Percentiles rank a stretch among this genome's conserved stretches.
phyloP scores from a whole-genome alignment of 768 basidiomycete genomes.

The Asterophora lycoperdoides region DNA sequence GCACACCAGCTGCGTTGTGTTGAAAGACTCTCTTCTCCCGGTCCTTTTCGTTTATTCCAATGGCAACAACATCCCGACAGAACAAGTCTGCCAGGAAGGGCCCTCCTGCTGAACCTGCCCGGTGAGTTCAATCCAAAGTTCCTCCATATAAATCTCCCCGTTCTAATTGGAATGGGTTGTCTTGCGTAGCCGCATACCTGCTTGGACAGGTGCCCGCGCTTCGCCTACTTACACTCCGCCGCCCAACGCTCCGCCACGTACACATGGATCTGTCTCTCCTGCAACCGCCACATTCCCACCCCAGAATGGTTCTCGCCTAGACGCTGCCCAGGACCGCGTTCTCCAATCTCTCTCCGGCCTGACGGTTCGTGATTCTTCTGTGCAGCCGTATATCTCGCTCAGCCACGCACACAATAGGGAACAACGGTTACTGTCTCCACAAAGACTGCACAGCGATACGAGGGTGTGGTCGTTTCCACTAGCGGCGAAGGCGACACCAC shows the following conservation, averaged over 20 bases:
- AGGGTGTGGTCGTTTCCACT: constrained; percentile 66
- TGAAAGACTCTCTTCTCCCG: constrained; percentile 28
- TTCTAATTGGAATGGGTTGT: constrained; percentile 22
- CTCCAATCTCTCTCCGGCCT: constrained; percentile 65
- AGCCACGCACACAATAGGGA: constrained; percentile 36
- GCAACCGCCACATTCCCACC: constrained; percentile 41
- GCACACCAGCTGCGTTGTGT: constrained; percentile 29
- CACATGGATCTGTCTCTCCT: constrained; percentile 30
- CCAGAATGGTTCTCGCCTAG: constrained; percentile 46
- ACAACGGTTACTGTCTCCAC: constrained; percentile 75
- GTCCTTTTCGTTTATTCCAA: constrained; percentile 28
- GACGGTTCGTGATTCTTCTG: constrained; percentile 47
- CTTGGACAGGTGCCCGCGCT: constrained; percentile 66
- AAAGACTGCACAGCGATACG: constrained; percentile 67
- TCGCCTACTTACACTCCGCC: constrained; percentile 73
- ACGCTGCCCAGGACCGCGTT: constrained; percentile 51
- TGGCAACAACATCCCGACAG: constrained; percentile 65
- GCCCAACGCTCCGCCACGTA: constrained; percentile 33
- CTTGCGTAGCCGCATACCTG: constrained; percentile 35
- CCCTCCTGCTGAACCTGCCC: constrained; percentile 48
- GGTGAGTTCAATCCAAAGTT: constrained; percentile 28
- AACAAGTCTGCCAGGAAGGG: constrained; percentile 63
- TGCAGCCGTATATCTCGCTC: not conserved
- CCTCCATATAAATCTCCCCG: constrained; percentile 11
- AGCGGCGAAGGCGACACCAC: constrained; percentile 59